Conservation (phyloP, 441 rosid genomes). For the Erodium moschatum region DNA sequence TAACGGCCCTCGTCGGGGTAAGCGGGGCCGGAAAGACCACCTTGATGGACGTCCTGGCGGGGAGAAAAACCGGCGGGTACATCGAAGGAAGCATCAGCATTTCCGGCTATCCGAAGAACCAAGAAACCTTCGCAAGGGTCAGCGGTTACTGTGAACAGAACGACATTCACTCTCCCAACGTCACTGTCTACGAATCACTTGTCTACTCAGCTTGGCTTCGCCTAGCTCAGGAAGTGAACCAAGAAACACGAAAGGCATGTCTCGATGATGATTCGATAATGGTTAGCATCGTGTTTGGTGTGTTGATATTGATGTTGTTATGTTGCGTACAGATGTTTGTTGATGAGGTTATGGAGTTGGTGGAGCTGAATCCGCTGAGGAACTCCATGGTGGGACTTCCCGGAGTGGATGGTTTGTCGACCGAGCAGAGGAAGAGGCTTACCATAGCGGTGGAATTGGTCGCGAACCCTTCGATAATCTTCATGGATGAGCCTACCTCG, state of each 20-base stretch:
- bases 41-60: constrained; percentile 71
- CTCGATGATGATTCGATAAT: too few relatives aligned
- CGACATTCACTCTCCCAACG: constrained; percentile 73
- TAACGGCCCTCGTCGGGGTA: constrained; percentile 69
- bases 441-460: constrained; percentile 78
- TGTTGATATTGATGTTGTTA: too few relatives aligned
- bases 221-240: constrained; percentile 46
- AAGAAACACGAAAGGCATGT: constrained; percentile 40
- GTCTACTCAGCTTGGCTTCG: constrained; percentile 74
- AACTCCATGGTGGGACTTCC: constrained; percentile 62
- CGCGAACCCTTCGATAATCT: constrained; percentile 73
- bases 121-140: constrained; percentile 64
- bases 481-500: constrained; percentile 88
- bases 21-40: constrained; percentile 88
- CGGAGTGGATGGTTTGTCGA: constrained; percentile 63
- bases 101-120: constrained; percentile 65
- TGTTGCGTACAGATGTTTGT: constrained; percentile 46
- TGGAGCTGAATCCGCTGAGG: constrained; percentile 48
- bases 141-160: constrained; percentile 73
- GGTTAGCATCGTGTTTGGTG: neutral
- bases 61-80: constrained; percentile 72
- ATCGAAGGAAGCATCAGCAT: constrained; percentile 56
- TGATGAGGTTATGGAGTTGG: constrained; percentile 23
- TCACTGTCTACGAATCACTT: constrained; percentile 62
- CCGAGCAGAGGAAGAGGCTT: constrained; percentile 66